A percentile compares a stretch with the other conserved stretches of the same genome.
These are phyloP conservation scores for Epichloe amarillans DNA, from an alignment of 2,329 filamentous ascomycete species.

Conservation along the genomic window DNA sequence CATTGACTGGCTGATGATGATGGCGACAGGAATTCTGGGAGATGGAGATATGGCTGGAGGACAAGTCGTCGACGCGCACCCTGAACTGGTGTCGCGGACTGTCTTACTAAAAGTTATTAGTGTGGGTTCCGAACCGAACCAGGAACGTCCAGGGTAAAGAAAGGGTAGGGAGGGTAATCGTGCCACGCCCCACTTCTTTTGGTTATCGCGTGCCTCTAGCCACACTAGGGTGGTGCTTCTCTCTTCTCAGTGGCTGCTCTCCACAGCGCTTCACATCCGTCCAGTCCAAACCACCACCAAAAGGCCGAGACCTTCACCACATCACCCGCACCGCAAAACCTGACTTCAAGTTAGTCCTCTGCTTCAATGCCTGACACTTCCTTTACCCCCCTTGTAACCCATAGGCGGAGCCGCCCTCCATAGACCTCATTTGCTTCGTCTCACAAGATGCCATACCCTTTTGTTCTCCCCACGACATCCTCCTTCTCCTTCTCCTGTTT, in stretches of 20 bases:
- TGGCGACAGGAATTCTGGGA: not conserved
- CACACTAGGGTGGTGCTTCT: no score
- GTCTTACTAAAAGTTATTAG: no score
- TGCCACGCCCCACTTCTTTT: no score
- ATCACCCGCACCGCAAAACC: not conserved
- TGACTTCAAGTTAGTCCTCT: not conserved
- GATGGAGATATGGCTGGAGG: not conserved
- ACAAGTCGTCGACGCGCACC: not conserved
- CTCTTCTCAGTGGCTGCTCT: no score
- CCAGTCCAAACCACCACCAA: not conserved
- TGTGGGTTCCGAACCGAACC: no score
- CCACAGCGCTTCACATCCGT: no score
- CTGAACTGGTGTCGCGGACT: no score
- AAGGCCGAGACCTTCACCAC: not conserved
- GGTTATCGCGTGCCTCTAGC: no score
- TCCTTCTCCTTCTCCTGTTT: constrained; percentile 72
- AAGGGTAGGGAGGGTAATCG: no score
- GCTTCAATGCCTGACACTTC: not conserved
- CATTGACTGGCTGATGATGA: not conserved
- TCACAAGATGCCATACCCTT: constrained; percentile 71
- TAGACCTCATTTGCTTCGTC: not conserved
- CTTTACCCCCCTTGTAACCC: not conserved
- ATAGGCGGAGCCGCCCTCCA: not conserved
- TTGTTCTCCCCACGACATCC: constrained; percentile 79
- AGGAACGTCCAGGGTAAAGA: no score